Percentiles rank a stretch among this genome's conserved stretches.
These are phyloP conservation scores for Neonothopanus nambi DNA, from an alignment of 1,284 basidiomycete species.

Conservation along the genomic window DNA sequence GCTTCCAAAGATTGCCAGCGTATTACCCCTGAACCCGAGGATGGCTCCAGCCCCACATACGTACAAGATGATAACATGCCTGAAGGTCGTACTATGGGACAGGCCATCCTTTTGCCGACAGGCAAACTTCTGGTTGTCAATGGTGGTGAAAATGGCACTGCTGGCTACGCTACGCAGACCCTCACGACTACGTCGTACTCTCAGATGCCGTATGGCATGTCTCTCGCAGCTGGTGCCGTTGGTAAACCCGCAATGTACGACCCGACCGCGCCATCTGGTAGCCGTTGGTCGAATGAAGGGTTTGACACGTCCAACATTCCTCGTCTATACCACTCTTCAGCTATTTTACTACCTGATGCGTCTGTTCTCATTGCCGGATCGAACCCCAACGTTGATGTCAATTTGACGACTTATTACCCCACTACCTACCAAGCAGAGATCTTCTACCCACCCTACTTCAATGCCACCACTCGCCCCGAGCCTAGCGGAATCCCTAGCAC, in stretches of 20 bases:
- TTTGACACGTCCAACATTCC: conserved; percentile 62
- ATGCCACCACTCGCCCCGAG: conserved; percentile 68
- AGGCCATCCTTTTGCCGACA: conserved; percentile 11
- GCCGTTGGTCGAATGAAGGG: conserved; percentile 72
- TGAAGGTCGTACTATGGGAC: conserved; percentile 40
- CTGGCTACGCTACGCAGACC: conserved; percentile 48
- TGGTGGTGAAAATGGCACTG: conserved; percentile 65
- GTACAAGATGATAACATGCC: conserved; percentile 75
- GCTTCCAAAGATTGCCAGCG: conserved; percentile 62
- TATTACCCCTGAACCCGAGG: conserved; percentile 12
- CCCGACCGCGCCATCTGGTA: conserved; percentile 61
- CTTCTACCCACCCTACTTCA: conserved; percentile 86
- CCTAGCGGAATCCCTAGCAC: conserved; percentile 72
- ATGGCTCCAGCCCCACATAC: conserved; percentile 26
- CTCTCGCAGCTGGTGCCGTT: conserved; percentile 65
- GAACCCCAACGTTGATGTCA: conserved; percentile 90
- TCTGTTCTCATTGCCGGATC: conserved; percentile 89
- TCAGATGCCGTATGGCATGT: conserved; percentile 53
- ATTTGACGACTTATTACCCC: conserved; percentile 66
- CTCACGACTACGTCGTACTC: conserved; percentile 30
- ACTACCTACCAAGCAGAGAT: conserved; percentile 88
- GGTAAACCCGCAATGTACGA: conserved; percentile 77
- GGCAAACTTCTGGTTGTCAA: conserved; percentile 67
- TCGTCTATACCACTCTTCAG: conserved; percentile 86
- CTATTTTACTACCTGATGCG: conserved; percentile 83